Evolutionary conservation across 805 yeast genomes (phyloP).

Genomic region (Candida boleticola): DNA sequence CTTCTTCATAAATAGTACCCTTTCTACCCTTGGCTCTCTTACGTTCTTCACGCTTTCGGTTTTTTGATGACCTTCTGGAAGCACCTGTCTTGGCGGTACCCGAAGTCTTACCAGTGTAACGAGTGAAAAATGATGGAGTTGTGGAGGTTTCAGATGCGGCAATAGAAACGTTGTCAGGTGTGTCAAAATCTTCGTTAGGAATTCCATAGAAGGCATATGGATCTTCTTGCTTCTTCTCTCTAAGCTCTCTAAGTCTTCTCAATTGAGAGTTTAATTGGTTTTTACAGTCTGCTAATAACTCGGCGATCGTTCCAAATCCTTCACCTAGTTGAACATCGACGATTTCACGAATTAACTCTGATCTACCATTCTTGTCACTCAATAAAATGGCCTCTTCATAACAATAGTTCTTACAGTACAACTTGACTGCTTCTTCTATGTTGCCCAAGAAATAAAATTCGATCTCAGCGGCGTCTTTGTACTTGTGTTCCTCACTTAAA

Average conservation of each 20-base stretch:
- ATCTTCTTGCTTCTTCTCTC: conserved; percentile 79
- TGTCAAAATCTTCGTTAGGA: conserved; percentile 55
- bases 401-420: conserved; percentile 71
- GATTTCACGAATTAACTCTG: conserved; percentile 51
- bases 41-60: conserved; percentile 91
- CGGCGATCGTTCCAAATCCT: conserved; percentile 85
- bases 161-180: conserved; percentile 90
- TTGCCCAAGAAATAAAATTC: conserved; percentile 61
- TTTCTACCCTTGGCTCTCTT: conserved; percentile 96
- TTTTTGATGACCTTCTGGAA: conserved; percentile 87
- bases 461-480: conserved; percentile 77
- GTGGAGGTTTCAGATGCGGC: conserved; percentile 95
- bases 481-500: conserved; percentile 67
- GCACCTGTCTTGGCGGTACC: conserved; percentile 98
- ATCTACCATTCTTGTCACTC: conserved; percentile 37
- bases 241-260: conserved; percentile 75
- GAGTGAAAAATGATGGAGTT: conserved; percentile 87
- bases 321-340: conserved; percentile 79
- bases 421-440: conserved; percentile 57
- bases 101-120: conserved; percentile 93
- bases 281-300: conserved; percentile 88
- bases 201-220: conserved; percentile 81
- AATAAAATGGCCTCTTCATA: conserved; percentile 76
- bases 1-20: conserved; percentile 97
- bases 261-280: conserved; percentile 83